Base-by-base conservation (phyloP, 306 rosid genomes). In the Prosopis cineraria region DNA sequence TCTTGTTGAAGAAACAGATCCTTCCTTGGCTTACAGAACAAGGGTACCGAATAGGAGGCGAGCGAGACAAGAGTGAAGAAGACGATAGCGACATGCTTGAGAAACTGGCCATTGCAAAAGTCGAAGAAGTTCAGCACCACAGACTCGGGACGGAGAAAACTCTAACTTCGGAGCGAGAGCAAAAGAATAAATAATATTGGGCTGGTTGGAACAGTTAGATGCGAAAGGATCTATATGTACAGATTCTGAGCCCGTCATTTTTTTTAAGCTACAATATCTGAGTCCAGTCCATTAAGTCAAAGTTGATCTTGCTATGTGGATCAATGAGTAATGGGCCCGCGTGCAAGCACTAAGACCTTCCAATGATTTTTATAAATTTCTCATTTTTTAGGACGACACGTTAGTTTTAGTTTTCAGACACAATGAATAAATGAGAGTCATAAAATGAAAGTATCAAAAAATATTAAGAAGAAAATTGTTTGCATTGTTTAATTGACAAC, bases 61-160 rank as follows among this genome's bases (percentile, higher is more conserved):
- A 45, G 5, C 37, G 81, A 33, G 37, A 29, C 59, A 68, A 77
- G 72, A 84, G 77, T 25, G 70, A 78, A 10, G 86, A 87, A 75
- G 92, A 77, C 9, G 89, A 79, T 1, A 73, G 64, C 37, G 89
- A 82, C 3, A 81, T 52, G 81, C 84, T 78, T 56, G 81, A 74
- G 59, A 83, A 75, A 75, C 83, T 78, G 37, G 92, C 92, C 96
- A 92, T 90, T 33, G 65, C 56, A 55, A 66, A 75, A 59, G 63
- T 47, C 58, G 0, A 66, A 1, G 63, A 30, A 31, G 68, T 7
- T 31, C 50, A 5, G 33, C 45, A 39, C 50, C 71, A 66, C 33
- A 39, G 16, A 22, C 50, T 25, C 48, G 5, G 45, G 6, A 17
- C 0, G 27, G 45, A 64, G 69, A 64, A 1, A 36, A 39, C 2